These are phyloP conservation scores for Discostella pseudostelligera DNA, from an alignment of 108 stramenopile species.

Conservation along the genomic window DNA sequence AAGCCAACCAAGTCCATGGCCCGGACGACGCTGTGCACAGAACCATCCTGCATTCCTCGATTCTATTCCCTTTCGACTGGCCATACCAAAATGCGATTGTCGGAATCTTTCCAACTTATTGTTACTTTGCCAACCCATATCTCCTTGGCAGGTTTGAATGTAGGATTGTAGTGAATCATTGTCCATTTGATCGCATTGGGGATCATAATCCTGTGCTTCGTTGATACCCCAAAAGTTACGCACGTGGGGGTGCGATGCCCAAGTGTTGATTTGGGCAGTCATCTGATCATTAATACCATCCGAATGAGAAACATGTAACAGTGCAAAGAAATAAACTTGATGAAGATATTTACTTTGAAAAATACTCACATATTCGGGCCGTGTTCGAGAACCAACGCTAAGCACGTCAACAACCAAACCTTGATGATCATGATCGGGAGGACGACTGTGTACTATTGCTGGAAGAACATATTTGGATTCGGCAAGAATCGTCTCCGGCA, in stretches of 20 bases:
- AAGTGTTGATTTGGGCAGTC: slow-evolving; percentile 14
- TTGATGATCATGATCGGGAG: not conserved
- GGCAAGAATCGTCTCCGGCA: too few relatives aligned
- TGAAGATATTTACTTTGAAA: too few relatives aligned
- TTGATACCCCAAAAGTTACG: slow-evolving; percentile 32
- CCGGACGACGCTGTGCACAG: slow-evolving; percentile 27
- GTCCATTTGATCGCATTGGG: not conserved
- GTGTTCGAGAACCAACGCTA: not conserved
- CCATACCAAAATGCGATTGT: slow-evolving; percentile 4
- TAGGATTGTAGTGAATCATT: slow-evolving; percentile 3
- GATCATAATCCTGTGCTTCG: slow-evolving; percentile 19
- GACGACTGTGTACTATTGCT: not conserved
- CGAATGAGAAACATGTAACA: too few relatives aligned
- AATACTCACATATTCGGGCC: not conserved
- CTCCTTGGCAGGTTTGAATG: slow-evolving; percentile 6
- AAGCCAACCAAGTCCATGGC: slow-evolving; percentile 28
- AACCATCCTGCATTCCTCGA: slow-evolving; percentile 21
- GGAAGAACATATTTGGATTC: too few relatives aligned
- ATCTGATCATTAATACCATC: too few relatives aligned
- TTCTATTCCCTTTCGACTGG: not conserved
- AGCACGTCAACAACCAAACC: not conserved
- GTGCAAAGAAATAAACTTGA: too few relatives aligned
- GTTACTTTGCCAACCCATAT: slow-evolving; percentile 1
- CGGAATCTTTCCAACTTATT: not conserved
- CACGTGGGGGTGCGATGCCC: slow-evolving; percentile 23